Evolutionary conservation across 2,329 filamentous ascomycete genomes (phyloP).

Genomic region (Scortechinia acanthostroma): DNA sequence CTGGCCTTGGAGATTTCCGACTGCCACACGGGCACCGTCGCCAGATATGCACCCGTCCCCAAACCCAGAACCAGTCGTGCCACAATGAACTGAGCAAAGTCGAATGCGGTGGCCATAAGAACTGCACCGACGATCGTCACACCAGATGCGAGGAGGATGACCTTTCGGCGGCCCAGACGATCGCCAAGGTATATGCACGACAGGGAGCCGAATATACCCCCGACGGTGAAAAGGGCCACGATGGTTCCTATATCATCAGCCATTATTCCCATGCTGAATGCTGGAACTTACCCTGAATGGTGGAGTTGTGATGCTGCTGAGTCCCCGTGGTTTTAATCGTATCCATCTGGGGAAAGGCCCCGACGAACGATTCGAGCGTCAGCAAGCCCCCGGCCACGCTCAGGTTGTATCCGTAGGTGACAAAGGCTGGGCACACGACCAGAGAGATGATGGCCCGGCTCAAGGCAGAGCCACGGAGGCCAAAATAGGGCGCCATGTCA

Average conservation of each 20-base stretch:
- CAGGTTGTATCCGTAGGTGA: constrained; percentile 43
- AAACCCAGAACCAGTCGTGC: constrained; percentile 40
- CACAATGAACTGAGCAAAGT: constrained; percentile 37
- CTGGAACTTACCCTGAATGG: constrained; percentile 11
- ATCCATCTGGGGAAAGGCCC: constrained; percentile 38
- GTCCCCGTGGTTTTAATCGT: constrained; percentile 31
- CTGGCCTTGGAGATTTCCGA: neutral
- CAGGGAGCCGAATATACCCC: constrained; percentile 11
- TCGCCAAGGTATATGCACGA: constrained; percentile 23
- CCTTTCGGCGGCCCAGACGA: constrained; percentile 36
- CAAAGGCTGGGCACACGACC: constrained; percentile 33
- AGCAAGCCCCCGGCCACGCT: constrained; percentile 35
- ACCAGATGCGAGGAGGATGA: constrained; percentile 35
- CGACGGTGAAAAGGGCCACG: constrained; percentile 11
- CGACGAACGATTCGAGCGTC: constrained; percentile 20
- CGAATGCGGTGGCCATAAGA: constrained; percentile 35
- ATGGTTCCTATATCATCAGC: constrained; percentile 5
- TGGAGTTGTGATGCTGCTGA: constrained; percentile 27
- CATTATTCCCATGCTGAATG: neutral
- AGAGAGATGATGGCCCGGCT: constrained; percentile 21
- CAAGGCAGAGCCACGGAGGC: neutral
- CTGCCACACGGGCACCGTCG: neutral
- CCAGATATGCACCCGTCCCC: constrained; percentile 14
- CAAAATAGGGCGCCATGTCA: neutral
- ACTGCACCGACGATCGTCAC: constrained; percentile 40